Evolutionary conservation across 768 basidiomycete genomes (phyloP).

Genomic region (Calocybe gangraenosa): DNA sequence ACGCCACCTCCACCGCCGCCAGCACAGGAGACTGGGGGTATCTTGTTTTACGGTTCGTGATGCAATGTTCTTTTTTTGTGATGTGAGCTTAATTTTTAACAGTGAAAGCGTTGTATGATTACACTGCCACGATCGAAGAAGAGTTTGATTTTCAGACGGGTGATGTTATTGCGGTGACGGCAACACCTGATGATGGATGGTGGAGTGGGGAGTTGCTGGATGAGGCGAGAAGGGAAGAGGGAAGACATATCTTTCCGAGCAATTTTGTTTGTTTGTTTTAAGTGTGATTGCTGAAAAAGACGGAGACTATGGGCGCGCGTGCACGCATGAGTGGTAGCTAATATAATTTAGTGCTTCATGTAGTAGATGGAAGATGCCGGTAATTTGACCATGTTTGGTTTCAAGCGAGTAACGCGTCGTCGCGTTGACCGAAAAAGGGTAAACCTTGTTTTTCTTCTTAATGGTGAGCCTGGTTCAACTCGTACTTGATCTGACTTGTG

Average conservation of each 20-base stretch:
- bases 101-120: conserved; percentile 92
- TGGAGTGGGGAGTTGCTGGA: conserved; percentile 90
- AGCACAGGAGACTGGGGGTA: conserved; percentile 21
- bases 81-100: conserved; percentile 4
- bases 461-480: no score
- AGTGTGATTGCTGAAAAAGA: conserved; percentile 3
- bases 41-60: conserved; percentile 76
- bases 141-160: conserved; percentile 96
- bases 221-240: conserved; percentile 63
- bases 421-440: conserved; percentile 14
- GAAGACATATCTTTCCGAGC: conserved; percentile 80
- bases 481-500: no score
- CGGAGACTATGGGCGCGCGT: no score
- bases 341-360: conserved; percentile 7
- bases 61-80: not conserved
- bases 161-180: conserved; percentile 96
- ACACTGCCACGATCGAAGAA: conserved; percentile 77
- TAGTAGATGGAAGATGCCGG: not conserved
- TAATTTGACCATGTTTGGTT: conserved; percentile 16
- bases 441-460: not conserved
- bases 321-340: no score
- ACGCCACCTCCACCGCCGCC: conserved; percentile 23
- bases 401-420: conserved; percentile 13
- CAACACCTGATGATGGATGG: conserved; percentile 96
- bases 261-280: conserved; percentile 82